phyloP scores from a whole-genome alignment of 163 green algal genomes.

The Chlamydomonas reinhardtii region DNA sequence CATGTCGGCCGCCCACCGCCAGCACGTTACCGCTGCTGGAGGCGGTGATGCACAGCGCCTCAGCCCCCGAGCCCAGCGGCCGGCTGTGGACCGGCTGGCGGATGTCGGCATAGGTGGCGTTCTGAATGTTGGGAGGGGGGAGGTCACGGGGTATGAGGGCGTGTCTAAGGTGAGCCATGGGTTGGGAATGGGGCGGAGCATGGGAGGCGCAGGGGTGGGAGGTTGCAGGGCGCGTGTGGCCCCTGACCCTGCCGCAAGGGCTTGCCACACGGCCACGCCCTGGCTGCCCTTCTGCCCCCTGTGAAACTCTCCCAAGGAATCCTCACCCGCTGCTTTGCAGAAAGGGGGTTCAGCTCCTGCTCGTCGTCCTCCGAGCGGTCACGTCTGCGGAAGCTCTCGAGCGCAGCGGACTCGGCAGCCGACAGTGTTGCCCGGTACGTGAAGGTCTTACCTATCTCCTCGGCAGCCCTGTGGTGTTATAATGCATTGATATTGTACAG shows the following conservation, averaged over 20 bases:
- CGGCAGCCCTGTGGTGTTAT: constrained; percentile 15
- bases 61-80: neutral
- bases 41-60: constrained; percentile 34
- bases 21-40: constrained; percentile 30
- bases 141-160: neutral
- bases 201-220: too few relatives aligned
- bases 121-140: neutral
- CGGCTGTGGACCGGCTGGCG: neutral
- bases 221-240: too few relatives aligned
- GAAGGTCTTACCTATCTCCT: constrained; percentile 43
- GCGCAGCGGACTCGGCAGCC: neutral
- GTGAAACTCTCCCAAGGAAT: too few relatives aligned
- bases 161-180: neutral
- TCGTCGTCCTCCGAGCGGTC: constrained; percentile 21
- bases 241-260: too few relatives aligned
- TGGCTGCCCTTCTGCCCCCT: too few relatives aligned
- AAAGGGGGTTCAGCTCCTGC: constrained; percentile 2
- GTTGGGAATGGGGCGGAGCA: neutral
- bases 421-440: neutral
- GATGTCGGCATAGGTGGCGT: constrained; percentile 28
- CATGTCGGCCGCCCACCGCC: constrained; percentile 27
- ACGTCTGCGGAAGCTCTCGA: constrained; percentile 5
- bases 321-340: constrained; percentile 12
- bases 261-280: too few relatives aligned
- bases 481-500: too few relatives aligned